Conservation (phyloP, 116 monocot species). For the Papilionanthe hybrid region DNA sequence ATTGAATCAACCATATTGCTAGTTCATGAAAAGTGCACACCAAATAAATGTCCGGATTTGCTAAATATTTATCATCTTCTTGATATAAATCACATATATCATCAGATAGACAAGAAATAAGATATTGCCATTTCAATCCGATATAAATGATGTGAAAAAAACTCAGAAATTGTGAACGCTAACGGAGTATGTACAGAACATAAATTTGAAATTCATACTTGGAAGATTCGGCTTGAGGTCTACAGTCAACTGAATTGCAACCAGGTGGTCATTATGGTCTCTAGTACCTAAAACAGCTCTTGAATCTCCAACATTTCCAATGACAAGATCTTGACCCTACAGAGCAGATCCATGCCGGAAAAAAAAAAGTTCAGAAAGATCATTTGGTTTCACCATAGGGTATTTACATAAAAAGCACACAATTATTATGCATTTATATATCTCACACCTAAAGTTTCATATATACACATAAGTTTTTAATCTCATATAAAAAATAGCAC, state of each 20-base stretch:
- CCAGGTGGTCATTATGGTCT: constrained; percentile 54
- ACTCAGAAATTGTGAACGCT: background rate
- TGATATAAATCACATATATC: background rate
- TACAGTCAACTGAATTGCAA: constrained; percentile 75
- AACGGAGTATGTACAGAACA: background rate
- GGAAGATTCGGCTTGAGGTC: constrained; percentile 93
- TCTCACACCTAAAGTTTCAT: too few species aligned
- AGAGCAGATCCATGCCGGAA: background rate
- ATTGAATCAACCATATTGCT: background rate
- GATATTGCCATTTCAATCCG: background rate
- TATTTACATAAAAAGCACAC: too few species aligned
- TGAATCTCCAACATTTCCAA: constrained; percentile 88
- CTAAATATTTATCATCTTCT: background rate
- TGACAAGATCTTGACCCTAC: constrained; percentile 74
- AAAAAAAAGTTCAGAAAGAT: background rate
- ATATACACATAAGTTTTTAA: too few species aligned
- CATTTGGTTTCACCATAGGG: background rate
- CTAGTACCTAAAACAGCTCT: constrained; percentile 82
- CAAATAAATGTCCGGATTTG: background rate
- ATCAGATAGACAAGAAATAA: background rate
- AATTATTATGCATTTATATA: too few species aligned
- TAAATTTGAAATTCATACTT: constrained; percentile 32
- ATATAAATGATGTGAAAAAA: background rate
- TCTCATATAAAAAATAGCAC: too few species aligned
- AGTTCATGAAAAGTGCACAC: background rate